A percentile compares a stretch with the other conserved stretches of the same genome.
Conservation (phyloP, 2,329 filamentous ascomycete genomes). For the Escovopsis sp. region DNA sequence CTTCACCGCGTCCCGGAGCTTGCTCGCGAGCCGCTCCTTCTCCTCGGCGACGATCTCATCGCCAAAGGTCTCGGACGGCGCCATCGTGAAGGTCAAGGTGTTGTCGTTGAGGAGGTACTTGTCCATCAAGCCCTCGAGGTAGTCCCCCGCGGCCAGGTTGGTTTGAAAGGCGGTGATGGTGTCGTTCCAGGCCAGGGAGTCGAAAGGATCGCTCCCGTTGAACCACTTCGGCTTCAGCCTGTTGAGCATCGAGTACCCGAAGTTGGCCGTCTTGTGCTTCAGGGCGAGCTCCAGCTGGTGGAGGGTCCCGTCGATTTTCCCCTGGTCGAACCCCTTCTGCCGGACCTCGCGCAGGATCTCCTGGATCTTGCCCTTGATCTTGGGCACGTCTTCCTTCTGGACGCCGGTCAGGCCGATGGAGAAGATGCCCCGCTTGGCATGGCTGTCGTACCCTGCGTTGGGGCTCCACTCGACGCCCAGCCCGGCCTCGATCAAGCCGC, state of each 20-base stretch:
- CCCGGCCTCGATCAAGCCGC: slow-evolving; percentile 73
- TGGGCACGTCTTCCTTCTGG: slow-evolving; percentile 59
- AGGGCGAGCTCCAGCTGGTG: slow-evolving; percentile 87
- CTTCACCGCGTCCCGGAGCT: slow-evolving; percentile 55
- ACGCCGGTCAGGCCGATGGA: slow-evolving; percentile 88
- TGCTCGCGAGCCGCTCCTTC: slow-evolving; percentile 52
- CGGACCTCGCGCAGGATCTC: slow-evolving; percentile 55
- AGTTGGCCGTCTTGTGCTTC: slow-evolving; percentile 93
- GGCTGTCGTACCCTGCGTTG: slow-evolving; percentile 81
- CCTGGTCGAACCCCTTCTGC: slow-evolving; percentile 66
- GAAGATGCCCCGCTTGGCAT: slow-evolving; percentile 64
- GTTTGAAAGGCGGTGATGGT: slow-evolving; percentile 70
- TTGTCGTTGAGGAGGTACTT: slow-evolving; percentile 84
- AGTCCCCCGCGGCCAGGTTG: slow-evolving; percentile 57
- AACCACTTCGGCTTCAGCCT: slow-evolving; percentile 89
- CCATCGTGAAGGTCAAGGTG: slow-evolving; percentile 87
- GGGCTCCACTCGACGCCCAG: slow-evolving; percentile 88
- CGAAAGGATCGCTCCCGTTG: slow-evolving; percentile 83
- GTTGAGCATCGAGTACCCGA: slow-evolving; percentile 82
- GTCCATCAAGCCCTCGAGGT: slow-evolving; percentile 71
- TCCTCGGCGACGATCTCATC: slow-evolving; percentile 66
- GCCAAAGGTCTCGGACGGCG: slow-evolving; percentile 61
- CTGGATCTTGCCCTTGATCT: slow-evolving; percentile 59
- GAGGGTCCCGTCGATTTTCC: slow-evolving; percentile 84
- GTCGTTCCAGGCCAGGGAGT: slow-evolving; percentile 82